phyloP scores from a whole-genome alignment of 768 basidiomycete species.

The Boletus rufocinnamomeus region DNA sequence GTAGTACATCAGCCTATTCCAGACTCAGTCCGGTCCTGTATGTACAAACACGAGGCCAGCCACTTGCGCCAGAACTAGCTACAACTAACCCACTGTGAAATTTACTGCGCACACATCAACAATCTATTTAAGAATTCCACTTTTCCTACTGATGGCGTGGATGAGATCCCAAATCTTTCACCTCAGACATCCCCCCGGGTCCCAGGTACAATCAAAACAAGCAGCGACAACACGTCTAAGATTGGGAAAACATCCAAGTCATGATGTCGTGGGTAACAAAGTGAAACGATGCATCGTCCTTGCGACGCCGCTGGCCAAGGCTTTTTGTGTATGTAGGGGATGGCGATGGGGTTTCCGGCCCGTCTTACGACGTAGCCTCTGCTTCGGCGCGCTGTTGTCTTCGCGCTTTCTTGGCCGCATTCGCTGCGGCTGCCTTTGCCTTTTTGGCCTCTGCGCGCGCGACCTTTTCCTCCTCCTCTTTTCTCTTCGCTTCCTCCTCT shows the following conservation, averaged over 20 bases:
- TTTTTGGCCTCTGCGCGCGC: conserved; percentile 80
- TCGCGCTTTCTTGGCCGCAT: conserved; percentile 88
- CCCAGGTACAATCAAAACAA: conserved; percentile 11
- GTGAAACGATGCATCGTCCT: background rate
- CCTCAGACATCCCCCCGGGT: conserved; percentile 5
- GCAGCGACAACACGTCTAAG: conserved; percentile 4
- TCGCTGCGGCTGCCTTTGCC: conserved; percentile 81
- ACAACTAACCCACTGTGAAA: background rate
- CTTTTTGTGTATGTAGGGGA: background rate
- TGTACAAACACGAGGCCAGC: conserved; percentile 10
- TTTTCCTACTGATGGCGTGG: background rate
- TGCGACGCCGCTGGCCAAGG: background rate
- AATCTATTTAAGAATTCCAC: background rate
- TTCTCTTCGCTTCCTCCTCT: conserved; percentile 71
- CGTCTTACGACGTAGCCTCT: conserved; percentile 11
- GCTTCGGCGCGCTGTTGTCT: conserved; percentile 60
- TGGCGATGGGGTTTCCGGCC: background rate
- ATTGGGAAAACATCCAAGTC: background rate
- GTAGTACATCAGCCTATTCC: background rate
- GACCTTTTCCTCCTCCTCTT: conserved; percentile 81
- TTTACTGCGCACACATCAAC: background rate
- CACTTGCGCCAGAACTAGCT: conserved; percentile 5
- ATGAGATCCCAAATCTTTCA: background rate
- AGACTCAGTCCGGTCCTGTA: conserved; percentile 10
- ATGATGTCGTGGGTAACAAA: conserved; percentile 8